Conservation (phyloP, 208 protist genomes). For the Trypanosoma melophagium region DNA sequence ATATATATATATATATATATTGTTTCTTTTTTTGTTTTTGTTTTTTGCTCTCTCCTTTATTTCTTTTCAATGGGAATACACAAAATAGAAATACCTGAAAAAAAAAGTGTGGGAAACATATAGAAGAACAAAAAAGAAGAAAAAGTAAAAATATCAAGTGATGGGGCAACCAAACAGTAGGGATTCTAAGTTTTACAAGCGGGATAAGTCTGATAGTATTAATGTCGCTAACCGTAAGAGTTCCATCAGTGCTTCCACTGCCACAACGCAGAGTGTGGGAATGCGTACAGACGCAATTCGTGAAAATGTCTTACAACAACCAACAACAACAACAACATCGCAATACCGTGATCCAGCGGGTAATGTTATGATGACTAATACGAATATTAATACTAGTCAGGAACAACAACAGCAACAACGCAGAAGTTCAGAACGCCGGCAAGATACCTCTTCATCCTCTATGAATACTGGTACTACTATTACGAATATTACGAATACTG, state of each 20-base stretch:
- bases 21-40: too few relatives aligned
- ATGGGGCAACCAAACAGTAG: slow-evolving; percentile 77
- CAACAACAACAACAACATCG: too few relatives aligned
- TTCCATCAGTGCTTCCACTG: not conserved
- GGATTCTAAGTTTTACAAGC: slow-evolving; percentile 40
- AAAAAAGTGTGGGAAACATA: too few relatives aligned
- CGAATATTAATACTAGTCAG: too few relatives aligned
- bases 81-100: too few relatives aligned
- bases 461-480: not conserved
- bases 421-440: slow-evolving; percentile 2
- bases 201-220: slow-evolving; percentile 9
- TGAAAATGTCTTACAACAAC: slow-evolving; percentile 23
- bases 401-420: slow-evolving; percentile 11
- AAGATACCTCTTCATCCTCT: not conserved
- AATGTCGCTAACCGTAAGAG: not conserved
- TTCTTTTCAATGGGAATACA: too few relatives aligned
- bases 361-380: slow-evolving; percentile 10
- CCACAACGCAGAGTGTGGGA: slow-evolving; percentile 1
- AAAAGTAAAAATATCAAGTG: too few relatives aligned
- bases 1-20: too few relatives aligned
- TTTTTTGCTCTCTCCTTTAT: too few relatives aligned
- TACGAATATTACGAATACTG: not conserved
- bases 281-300: slow-evolving; percentile 41
- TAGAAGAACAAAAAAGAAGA: too few relatives aligned
- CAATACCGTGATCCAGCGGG: slow-evolving; percentile 28